Evolutionary conservation across 208 protist species (phyloP), one percentile per base, ranked within the genome.

Genomic region (Trypanosoma theileri): DNA sequence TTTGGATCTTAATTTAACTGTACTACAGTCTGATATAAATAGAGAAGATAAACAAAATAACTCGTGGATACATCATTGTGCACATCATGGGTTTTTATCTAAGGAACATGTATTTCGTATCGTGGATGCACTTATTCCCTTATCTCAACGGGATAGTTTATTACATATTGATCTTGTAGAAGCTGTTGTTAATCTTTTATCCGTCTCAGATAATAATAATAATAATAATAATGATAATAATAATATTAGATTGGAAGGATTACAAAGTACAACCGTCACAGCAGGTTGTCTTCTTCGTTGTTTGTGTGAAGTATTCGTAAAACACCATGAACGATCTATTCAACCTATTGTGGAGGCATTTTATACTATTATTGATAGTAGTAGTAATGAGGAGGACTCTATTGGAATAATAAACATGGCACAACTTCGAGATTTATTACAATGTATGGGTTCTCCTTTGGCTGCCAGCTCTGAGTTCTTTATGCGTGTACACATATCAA

Each of bases 261-360:
- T n/a, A n/a, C 17, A 21, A 3, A 31, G n/a, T 45, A 22, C 57
- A 22, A 45, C 17, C 16, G 35, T 61, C 16, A 61, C 57, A 48
- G 16, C 35, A 8, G 19, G 28, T 21, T 24, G 4, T 46, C 35
- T 61, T 61, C n/a, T 40, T 61, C 28, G 10, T 11, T 7, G 31
- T 21, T 19, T 61, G 4, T 40, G 21, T 46, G 26, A 13, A 7
- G 57, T 61, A 3, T 61, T 61, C 45, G 57, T 61, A 21, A 61
- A n/a, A n/a, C 57, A 46, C 22, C 57, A 61, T 40, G 57, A 61
- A 46, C 35, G 31, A 9, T 61, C 57, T 21, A 61, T 61, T 46
- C 35, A 21, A 17, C 57, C 57, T 31, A 61, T 61, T 45, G 31
- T 46, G 22, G 10, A 4, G 4, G 57, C 57, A 8, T 61, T 61